Base-by-base conservation (phyloP, 2,329 filamentous ascomycete genomes). In the Aspergillus calidoustus region DNA sequence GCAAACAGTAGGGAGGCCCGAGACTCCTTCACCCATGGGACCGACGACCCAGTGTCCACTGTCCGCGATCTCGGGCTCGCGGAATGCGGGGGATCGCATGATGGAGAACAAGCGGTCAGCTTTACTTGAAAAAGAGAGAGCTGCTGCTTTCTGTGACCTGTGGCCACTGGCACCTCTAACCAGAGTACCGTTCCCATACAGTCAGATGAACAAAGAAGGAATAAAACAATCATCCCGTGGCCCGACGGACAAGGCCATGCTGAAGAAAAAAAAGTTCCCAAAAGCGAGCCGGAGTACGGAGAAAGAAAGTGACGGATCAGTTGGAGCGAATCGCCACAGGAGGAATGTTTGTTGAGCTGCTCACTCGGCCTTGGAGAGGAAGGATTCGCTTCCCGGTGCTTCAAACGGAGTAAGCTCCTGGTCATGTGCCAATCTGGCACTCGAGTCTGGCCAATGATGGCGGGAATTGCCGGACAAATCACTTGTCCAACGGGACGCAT, bases 361-460 rank as follows among this genome's bases (percentile, higher is more conserved):
- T 51, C 43, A 15, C 5, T 15, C 34, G 13, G 34, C 34, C 34
- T 44, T 57, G 47, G 43, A 48, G 17, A 38, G 22, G 52, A 54
- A 57, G 47, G 55, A 51, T 57, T 44, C 31, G 38, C 34, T 57
- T 52, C 55, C 46, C 31, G 31, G 46, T 46, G 49, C 31, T 25
- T 50, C 54, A 31, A 28, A 47, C 41, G 28, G 53, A 48, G 34
- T 22, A 34, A 55, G 53, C 38, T 48, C 53, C 53, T 22, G 34
- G 43, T 44, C 43, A 28, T 49, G 54, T 49, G 30, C 30, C 9
- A 13, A 17, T 38, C 15, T 41, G 4, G 34, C 11, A 15, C 34
- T 41, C 34, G 15, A 34, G 7, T 25, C 46, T 7, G 47, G n/a
- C 47, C 54, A 57, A 28, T 41, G 34, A 41, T 41, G 3, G 15